These are phyloP conservation scores for Metschnikowia aberdeeniae DNA, from an alignment of 805 yeast species.

Conservation along the genomic window DNA sequence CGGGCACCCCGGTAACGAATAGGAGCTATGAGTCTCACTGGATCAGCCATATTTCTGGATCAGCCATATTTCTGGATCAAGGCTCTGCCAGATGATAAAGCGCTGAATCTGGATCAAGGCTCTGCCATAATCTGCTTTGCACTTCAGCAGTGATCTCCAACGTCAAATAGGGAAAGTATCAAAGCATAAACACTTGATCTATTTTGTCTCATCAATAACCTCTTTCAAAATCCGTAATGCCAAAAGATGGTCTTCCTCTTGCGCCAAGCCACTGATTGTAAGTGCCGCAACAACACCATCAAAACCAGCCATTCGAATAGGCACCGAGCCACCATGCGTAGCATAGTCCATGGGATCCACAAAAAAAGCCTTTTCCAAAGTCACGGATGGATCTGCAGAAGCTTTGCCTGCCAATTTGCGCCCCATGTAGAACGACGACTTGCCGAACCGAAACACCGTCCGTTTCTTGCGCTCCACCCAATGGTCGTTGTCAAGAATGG, in stretches of 20 bases:
- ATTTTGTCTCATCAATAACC: conserved; percentile 4
- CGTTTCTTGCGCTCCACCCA: conserved; percentile 51
- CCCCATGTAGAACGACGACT: conserved; percentile 47
- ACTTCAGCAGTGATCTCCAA: no score
- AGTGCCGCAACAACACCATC: conserved; percentile 44
- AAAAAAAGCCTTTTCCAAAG: conserved; percentile 36
- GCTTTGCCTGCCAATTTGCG: conserved; percentile 35
- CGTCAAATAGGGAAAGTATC: no score
- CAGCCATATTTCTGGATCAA: no score
- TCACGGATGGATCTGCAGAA: conserved; percentile 6
- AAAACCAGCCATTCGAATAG: conserved; percentile 37
- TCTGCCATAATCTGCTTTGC: no score
- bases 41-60: no score
- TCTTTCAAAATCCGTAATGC: conserved; percentile 33
- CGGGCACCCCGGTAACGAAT: no score
- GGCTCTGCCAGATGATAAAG: no score
- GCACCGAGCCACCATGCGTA: conserved; percentile 55
- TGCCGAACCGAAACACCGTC: conserved; percentile 45
- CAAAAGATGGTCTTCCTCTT: conserved; percentile 50
- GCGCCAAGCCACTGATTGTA: conserved; percentile 54
- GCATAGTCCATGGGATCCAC: conserved; percentile 45
- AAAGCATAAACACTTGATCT: no score
- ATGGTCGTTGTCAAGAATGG: conserved; percentile 47
- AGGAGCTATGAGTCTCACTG: no score
- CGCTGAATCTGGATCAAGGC: no score